A percentile compares a stretch with the other conserved stretches of the same genome.
Evolutionary conservation across 768 basidiomycete species (phyloP).

Genomic region (Boletus fagicola): DNA sequence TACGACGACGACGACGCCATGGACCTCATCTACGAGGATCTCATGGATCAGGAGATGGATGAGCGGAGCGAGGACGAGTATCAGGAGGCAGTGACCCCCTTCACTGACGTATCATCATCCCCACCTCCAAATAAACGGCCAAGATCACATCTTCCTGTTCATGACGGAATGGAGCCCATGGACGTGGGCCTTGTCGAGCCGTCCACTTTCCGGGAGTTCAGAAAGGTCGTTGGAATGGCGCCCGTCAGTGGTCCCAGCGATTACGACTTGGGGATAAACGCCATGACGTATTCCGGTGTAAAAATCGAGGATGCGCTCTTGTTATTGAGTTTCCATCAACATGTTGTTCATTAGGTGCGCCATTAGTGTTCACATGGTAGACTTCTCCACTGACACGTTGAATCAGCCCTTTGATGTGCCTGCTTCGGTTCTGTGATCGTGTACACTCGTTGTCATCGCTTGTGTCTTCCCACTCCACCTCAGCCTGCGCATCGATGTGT

Average conservation of each 20-base stretch:
- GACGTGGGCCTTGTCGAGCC: slow-evolving; percentile 39
- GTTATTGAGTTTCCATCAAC: slow-evolving; percentile 71
- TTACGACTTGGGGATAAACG: slow-evolving; percentile 27
- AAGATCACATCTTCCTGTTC: slow-evolving; percentile 31
- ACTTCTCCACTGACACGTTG: slow-evolving; percentile 10
- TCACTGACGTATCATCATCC: slow-evolving; percentile 49
- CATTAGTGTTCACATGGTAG: background rate
- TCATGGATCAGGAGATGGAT: slow-evolving; percentile 50
- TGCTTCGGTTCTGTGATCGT: slow-evolving; percentile 16
- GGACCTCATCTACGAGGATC: slow-evolving; percentile 46
- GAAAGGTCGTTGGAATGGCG: slow-evolving; percentile 39
- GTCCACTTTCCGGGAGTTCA: slow-evolving; percentile 46
- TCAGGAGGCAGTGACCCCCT: slow-evolving; percentile 73
- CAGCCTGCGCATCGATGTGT: slow-evolving; percentile 8
- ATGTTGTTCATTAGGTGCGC: slow-evolving; percentile 50
- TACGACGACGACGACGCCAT: slow-evolving; percentile 44
- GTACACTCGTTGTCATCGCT: slow-evolving; percentile 18
- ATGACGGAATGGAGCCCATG: slow-evolving; percentile 32
- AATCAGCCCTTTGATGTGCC: slow-evolving; percentile 17
- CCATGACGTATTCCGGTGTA: slow-evolving; percentile 47
- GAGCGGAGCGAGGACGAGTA: slow-evolving; percentile 65
- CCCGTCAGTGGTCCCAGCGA: slow-evolving; percentile 22
- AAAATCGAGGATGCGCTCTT: slow-evolving; percentile 73
- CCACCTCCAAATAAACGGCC: slow-evolving; percentile 35
- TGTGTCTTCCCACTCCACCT: slow-evolving; percentile 10